Conservation (phyloP, 805 yeast species). For the Jamesozyma piceae region DNA sequence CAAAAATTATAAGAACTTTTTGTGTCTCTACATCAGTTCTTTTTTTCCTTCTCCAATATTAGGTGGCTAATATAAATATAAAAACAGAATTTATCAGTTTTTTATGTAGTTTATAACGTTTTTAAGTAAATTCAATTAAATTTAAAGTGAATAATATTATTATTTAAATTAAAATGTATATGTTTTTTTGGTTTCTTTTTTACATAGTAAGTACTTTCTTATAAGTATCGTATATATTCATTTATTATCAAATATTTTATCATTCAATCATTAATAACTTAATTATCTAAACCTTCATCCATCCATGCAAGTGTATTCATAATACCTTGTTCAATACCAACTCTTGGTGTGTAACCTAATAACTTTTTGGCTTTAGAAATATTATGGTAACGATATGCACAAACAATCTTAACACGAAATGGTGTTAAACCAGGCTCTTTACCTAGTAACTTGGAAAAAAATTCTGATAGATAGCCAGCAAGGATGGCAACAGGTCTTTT, state of each 20-base stretch:
- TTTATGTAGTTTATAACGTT: slow-evolving; percentile 1
- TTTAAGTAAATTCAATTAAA: neutral
- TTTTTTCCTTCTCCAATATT: neutral
- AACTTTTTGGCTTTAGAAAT: slow-evolving; percentile 74
- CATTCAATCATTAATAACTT: neutral
- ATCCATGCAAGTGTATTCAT: slow-evolving; percentile 76
- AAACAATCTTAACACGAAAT: slow-evolving; percentile 83
- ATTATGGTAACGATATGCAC: slow-evolving; percentile 90
- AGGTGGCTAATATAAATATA: neutral
- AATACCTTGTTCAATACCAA: slow-evolving; percentile 72
- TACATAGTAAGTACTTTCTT: neutral
- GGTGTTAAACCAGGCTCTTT: slow-evolving; percentile 94
- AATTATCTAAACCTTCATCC: slow-evolving; percentile 44
- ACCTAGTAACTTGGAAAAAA: slow-evolving; percentile 57
- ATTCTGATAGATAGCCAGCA: slow-evolving; percentile 74
- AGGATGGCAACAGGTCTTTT: slow-evolving; percentile 67
- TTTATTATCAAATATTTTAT: neutral
- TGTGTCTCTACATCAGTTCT: neutral
- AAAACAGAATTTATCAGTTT: neutral
- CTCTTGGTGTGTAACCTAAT: slow-evolving; percentile 74
- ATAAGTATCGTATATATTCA: neutral
- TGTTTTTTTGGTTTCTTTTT: neutral
- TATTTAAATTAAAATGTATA: neutral
- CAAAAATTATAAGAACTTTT: slow-evolving; percentile 64
- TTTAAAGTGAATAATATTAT: neutral